Evolutionary conservation across 2,329 filamentous ascomycete species (phyloP).

Genomic region (Pseudogymnoascus sp.): DNA sequence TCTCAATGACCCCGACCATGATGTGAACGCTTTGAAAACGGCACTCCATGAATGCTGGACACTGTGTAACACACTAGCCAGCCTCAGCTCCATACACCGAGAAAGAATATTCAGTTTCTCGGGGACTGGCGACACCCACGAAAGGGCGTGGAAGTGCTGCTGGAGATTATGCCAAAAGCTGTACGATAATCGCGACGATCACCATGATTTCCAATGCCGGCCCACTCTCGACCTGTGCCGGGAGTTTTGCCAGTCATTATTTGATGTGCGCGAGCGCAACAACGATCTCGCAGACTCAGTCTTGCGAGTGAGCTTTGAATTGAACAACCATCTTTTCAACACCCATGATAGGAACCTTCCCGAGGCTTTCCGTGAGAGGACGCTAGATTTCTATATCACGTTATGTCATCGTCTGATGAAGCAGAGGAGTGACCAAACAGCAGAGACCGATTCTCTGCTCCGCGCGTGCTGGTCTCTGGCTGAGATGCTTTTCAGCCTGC

Average conservation of each 20-base stretch:
- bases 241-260: conserved; percentile 85
- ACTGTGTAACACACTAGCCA: conserved; percentile 82
- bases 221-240: conserved; percentile 79
- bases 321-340: conserved; percentile 93
- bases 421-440: conserved; percentile 67
- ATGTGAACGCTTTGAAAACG: conserved; percentile 60
- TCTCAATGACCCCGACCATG: conserved; percentile 39
- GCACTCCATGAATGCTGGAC: conserved; percentile 89
- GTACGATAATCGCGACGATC: conserved; percentile 71
- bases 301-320: conserved; percentile 82
- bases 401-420: conserved; percentile 96
- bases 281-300: conserved; percentile 80
- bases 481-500: conserved; percentile 86
- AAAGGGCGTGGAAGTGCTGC: conserved; percentile 86
- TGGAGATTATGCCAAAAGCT: conserved; percentile 88
- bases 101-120: conserved; percentile 70
- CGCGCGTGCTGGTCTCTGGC: conserved; percentile 83
- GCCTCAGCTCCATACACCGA: conserved; percentile 74
- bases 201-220: conserved; percentile 57
- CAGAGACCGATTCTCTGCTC: conserved; percentile 77
- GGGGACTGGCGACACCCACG: conserved; percentile 63
- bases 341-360: conserved; percentile 79
- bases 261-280: conserved; percentile 71
- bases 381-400: conserved; percentile 89
- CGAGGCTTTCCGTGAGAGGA: conserved; percentile 79